Evolutionary conservation across 345 rosid genomes (phyloP), one percentile per base, ranked within the genome.

Genomic region (Diplotaxis tenuifolia): DNA sequence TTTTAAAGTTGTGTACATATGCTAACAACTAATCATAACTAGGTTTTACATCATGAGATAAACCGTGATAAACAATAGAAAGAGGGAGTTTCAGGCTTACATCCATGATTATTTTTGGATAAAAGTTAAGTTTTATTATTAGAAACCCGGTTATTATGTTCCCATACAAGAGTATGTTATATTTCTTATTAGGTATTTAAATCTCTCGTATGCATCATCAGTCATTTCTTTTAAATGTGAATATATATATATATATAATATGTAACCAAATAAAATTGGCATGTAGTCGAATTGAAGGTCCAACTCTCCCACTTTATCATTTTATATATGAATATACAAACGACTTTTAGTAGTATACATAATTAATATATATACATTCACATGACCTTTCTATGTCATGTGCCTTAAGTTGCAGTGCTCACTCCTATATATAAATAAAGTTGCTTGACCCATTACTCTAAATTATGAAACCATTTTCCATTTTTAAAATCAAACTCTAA

Each of bases 341-440:
- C 12, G 68, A 42, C 28, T 28, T 40, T 42, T 49, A 45, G 22
- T 65, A 49, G 25, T 55, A 36, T 15, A 54, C 1, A 34, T 12
- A 22, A 7, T 4, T 15, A 28, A 15, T 53, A 21, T 53, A 21
- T 10, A 23, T n/a, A 36, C 19, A 55, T 69, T 32, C 72, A 55
- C 63, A 72, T 72, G 76, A 64, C 45, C 56, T 36, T 62, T 62
- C 69, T 18, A 31, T 47, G 53, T 42, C 67, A 74, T 66, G 77
- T 74, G 77, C 25, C 71, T 27, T 66, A 47, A 49, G 62, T 36
- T 70, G 76, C 19, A 28, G 15, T 36, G 31, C 63, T 72, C 9
- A 14, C 50, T 31, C 56, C 54, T 52, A 18, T 18, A 16, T 38
- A 63, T 25, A 38, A 25, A 57, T 25, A 56, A 54, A 25, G 28